These are phyloP conservation scores for Epichloe uncinata DNA, from an alignment of 2,329 filamentous ascomycete species.

Conservation along the genomic window DNA sequence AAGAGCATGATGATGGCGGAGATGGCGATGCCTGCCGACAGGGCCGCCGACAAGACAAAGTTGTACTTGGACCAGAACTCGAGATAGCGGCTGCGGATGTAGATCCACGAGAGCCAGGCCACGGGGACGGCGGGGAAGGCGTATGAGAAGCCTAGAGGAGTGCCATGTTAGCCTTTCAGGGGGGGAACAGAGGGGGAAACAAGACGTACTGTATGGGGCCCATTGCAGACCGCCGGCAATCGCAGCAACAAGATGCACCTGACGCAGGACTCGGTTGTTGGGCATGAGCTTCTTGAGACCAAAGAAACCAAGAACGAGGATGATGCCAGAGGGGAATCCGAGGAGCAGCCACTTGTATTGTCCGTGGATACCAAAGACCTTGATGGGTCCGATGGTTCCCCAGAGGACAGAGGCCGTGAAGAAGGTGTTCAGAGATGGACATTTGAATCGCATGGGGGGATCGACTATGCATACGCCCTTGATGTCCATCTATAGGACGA, in stretches of 20 bases:
- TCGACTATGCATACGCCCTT: constrained; percentile 23
- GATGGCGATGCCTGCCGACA: constrained; percentile 31
- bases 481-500: constrained; percentile 15
- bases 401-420: constrained; percentile 27
- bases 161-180: neutral
- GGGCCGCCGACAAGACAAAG: constrained; percentile 33
- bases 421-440: constrained; percentile 26
- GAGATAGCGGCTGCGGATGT: constrained; percentile 29
- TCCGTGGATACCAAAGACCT: constrained; percentile 22
- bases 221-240: constrained; percentile 26
- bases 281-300: constrained; percentile 21
- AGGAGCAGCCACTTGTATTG: constrained; percentile 25
- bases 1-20: constrained; percentile 36
- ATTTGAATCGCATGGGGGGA: constrained; percentile 23
- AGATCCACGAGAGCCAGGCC: constrained; percentile 35
- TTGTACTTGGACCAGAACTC: constrained; percentile 36
- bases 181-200: neutral
- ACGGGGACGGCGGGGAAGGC: constrained; percentile 33
- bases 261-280: constrained; percentile 19
- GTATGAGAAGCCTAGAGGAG: constrained; percentile 23
- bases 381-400: constrained; percentile 26
- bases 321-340: constrained; percentile 27
- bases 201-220: constrained; percentile 25
- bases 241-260: constrained; percentile 29
- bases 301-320: constrained; percentile 23